Evolutionary conservation across 1,139 yeast species (phyloP).

Genomic region (Nakaseomyces kungkrabaensis): DNA sequence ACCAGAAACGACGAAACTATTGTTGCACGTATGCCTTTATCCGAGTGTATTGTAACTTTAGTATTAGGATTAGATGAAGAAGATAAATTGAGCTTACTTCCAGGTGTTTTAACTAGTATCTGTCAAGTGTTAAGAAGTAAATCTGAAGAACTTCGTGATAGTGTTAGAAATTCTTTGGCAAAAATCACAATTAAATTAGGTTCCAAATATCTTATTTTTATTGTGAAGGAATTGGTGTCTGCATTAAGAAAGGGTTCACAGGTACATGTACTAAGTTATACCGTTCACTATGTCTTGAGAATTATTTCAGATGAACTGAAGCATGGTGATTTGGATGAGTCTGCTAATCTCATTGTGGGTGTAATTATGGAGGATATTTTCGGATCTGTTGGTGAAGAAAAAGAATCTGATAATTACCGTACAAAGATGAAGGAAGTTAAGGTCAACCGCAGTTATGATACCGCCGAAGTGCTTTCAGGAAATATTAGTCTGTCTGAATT

Average conservation of each 20-base stretch:
- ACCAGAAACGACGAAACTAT: conserved; percentile 71
- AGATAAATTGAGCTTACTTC: conserved; percentile 49
- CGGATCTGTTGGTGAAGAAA: conserved; percentile 89
- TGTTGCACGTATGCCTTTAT: conserved; percentile 63
- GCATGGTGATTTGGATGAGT: conserved; percentile 71
- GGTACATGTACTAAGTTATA: conserved; percentile 82
- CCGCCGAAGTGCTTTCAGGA: conserved; percentile 67
- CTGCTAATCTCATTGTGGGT: conserved; percentile 51
- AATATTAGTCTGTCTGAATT: conserved; percentile 55
- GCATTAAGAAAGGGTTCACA: conserved; percentile 89
- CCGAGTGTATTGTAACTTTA: conserved; percentile 72
- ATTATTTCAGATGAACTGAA: conserved; percentile 39
- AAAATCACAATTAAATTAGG: conserved; percentile 60
- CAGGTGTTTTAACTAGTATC: conserved; percentile 72
- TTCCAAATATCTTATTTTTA: conserved; percentile 59
- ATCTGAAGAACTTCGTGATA: conserved; percentile 82
- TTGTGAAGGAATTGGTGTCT: conserved; percentile 64
- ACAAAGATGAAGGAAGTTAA: conserved; percentile 87
- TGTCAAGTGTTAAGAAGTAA: conserved; percentile 84
- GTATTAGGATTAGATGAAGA: conserved; percentile 54
- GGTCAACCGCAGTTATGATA: conserved; percentile 78
- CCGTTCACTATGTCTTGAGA: conserved; percentile 64
- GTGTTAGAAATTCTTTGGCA: conserved; percentile 68
- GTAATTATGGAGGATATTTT: conserved; percentile 87
- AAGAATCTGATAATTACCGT: conserved; percentile 86